Evolutionary conservation across 768 basidiomycete genomes (phyloP).

Genomic region (Piloderma croceum): DNA sequence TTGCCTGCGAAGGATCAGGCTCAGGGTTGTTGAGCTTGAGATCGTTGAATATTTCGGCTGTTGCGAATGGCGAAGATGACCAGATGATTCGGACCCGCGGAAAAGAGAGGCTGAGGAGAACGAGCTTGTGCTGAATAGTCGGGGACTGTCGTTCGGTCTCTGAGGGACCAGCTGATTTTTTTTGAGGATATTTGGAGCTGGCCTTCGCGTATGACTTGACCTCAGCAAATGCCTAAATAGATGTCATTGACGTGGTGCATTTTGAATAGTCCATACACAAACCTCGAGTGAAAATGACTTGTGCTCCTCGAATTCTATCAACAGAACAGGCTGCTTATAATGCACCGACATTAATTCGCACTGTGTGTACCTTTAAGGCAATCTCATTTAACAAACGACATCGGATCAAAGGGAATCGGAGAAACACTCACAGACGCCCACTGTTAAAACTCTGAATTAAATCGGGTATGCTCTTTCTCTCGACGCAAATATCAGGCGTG

Average conservation of each 20-base stretch:
- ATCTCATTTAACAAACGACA: background rate
- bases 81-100: conserved; percentile 92
- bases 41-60: conserved; percentile 87
- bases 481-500: conserved; percentile 92
- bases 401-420: background rate
- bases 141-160: conserved; percentile 35
- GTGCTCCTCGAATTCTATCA: conserved; percentile 98
- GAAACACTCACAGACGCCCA: conserved; percentile 81
- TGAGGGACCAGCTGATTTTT: conserved; percentile 36
- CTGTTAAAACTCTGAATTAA: conserved; percentile 90
- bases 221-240: conserved; percentile 52
- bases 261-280: background rate
- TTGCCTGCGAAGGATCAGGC: conserved; percentile 73
- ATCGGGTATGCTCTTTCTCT: conserved; percentile 92
- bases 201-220: conserved; percentile 64
- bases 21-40: conserved; percentile 77
- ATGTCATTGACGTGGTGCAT: background rate
- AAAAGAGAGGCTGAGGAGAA: conserved; percentile 83
- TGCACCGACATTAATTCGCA: conserved; percentile 96
- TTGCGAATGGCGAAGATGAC: conserved; percentile 94
- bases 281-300: conserved; percentile 91
- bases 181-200: conserved; percentile 48
- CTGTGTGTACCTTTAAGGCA: conserved; percentile 73
- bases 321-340: conserved; percentile 87
- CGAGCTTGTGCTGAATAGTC: conserved; percentile 86